Percentiles rank a stretch among this genome's conserved stretches.
Conservation (phyloP, 495 filamentous ascomycete genomes). For the Penicillium antarcticum region DNA sequence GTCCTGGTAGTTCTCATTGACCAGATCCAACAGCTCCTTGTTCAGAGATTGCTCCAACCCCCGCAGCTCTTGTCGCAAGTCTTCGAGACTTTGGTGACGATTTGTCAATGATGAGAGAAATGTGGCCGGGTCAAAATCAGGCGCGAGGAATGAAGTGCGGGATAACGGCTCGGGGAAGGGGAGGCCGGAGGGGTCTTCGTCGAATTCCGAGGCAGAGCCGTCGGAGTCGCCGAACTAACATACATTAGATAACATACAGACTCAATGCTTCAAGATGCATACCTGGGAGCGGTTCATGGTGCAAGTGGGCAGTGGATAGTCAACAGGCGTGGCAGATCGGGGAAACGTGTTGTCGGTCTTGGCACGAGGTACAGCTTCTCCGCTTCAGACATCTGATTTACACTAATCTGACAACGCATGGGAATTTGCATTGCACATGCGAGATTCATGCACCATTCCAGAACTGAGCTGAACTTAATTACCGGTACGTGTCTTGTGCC, state of each 20-base stretch:
- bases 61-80: conserved; percentile 82
- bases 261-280: not conserved
- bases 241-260: not conserved
- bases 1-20: conserved; percentile 89
- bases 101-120: conserved; percentile 83
- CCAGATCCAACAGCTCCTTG: conserved; percentile 84
- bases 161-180: conserved; percentile 82
- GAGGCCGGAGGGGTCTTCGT: conserved; percentile 63
- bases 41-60: conserved; percentile 69
- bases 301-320: not conserved
- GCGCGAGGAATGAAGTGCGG: conserved; percentile 72
- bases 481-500: conserved; percentile 11
- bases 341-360: conserved; percentile 19
- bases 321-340: conserved; percentile 3
- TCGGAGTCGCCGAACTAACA: conserved; percentile 49
- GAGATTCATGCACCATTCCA: conserved; percentile 17
- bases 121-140: conserved; percentile 71
- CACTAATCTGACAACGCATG: conserved; percentile 12
- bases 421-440: conserved; percentile 16
- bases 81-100: conserved; percentile 93
- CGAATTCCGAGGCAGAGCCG: conserved; percentile 51
- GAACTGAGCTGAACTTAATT: conserved; percentile 6
- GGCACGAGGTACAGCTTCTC: conserved; percentile 2
- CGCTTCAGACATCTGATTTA: not conserved
- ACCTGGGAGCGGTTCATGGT: conserved; percentile 29